Base-by-base conservation (phyloP, 2,329 filamentous ascomycete species). In the Pseudogymnoascus sp. region DNA sequence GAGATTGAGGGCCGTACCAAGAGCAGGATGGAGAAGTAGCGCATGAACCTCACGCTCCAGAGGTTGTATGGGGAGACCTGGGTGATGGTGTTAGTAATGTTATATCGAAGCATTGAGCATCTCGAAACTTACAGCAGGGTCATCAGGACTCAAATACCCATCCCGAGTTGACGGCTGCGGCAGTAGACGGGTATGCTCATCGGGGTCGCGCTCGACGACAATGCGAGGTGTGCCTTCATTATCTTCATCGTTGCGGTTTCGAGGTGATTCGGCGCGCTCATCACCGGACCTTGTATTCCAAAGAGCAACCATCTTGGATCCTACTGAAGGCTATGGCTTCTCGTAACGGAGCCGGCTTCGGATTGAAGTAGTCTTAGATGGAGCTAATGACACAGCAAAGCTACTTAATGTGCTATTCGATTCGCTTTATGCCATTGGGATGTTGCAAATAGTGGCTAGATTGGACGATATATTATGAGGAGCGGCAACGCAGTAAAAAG, bases 51-150 rank as follows among this genome's bases (percentile, higher is more conserved):
- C 60, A 99, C 89, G 64, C 86, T 91, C 88, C 92, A 96, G 38
- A 97, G 84, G 70, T 99, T 99, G 78, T 97, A 97, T 0, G 95
- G 95, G 2, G 91, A 90, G 24, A 90, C 87, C 72, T 74, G 42
- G n/a, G 8, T 37, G 14, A 31, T 47, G 3, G 68, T 42, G 67
- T 71, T 63, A 70, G 69, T 62, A 64, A 40, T 66, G 21, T 19
- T 24, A 60, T 35, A 42, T 16, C 8, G 16, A 19, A 37, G 35
- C 53, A 14, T 31, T 19, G 53, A 31, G 56, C 21, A 33, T 42
- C 59, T 29, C 40, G 16, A 50, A 65, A 72, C 84, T 75, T 75
- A 96, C 90, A 67, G 89, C 89, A 73, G 89, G 90, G 73, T 93
- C 89, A 78, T 92, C 88, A 11, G 89, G 89, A 70, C 88, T 89